A percentile compares a stretch with the other conserved stretches of the same genome.
These are phyloP conservation scores for Saccharomycopsis oosterbeekiorum DNA, from an alignment of 805 yeast species.

Conservation along the genomic window DNA sequence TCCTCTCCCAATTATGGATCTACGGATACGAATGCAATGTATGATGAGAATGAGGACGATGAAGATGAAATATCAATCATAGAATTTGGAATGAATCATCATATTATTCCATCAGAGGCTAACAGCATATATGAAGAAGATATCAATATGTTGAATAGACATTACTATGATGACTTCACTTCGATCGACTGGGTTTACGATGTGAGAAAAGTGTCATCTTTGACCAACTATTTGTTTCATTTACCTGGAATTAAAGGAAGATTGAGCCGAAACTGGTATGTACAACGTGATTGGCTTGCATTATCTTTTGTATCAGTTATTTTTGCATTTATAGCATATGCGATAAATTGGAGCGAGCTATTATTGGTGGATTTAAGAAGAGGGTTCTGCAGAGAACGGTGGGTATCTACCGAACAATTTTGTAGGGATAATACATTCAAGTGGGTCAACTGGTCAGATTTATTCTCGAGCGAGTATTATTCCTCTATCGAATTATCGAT, in stretches of 20 bases:
- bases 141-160: constrained; percentile 19
- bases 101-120: constrained; percentile 8
- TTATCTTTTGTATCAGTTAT: constrained; percentile 36
- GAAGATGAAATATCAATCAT: constrained; percentile 8
- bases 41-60: neutral
- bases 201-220: constrained; percentile 33
- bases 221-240: constrained; percentile 31
- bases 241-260: constrained; percentile 27
- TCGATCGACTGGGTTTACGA: constrained; percentile 53
- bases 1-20: neutral
- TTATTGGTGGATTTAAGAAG: constrained; percentile 40
- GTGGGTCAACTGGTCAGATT: constrained; percentile 36
- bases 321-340: constrained; percentile 41
- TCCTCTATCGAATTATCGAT: constrained; percentile 28
- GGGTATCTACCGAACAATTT: constrained; percentile 33
- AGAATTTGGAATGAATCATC: constrained; percentile 7
- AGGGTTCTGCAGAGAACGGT: constrained; percentile 40
- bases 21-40: neutral
- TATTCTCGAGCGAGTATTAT: constrained; percentile 2
- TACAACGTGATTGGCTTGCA: constrained; percentile 39
- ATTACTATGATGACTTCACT: constrained; percentile 49
- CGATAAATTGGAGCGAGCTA: constrained; percentile 38
- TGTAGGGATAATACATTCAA: constrained; percentile 23
- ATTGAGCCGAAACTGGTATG: constrained; percentile 27
- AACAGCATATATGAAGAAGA: constrained; percentile 1